These are phyloP conservation scores for Corrigiola litoralis DNA, from an alignment of 179 eudicot species.

Conservation along the genomic window DNA sequence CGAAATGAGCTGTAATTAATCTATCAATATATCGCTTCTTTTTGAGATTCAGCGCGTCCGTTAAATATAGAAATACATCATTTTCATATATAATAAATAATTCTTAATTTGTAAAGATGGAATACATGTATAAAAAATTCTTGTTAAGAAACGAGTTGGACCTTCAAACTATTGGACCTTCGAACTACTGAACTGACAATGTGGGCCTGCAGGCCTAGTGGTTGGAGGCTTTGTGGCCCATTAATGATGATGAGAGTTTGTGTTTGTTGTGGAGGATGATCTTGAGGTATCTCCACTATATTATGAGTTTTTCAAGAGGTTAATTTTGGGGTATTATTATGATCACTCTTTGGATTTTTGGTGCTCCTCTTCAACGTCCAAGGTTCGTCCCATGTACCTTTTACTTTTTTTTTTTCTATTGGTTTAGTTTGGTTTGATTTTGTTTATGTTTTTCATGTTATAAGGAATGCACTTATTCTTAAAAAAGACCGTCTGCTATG, in stretches of 20 bases:
- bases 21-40: too few species aligned
- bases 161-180: too few species aligned
- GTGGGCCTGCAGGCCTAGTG: constrained; percentile 95
- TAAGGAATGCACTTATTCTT: too few species aligned
- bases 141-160: too few species aligned
- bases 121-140: too few species aligned
- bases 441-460: too few species aligned
- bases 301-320: constrained; percentile 55
- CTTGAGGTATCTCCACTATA: constrained; percentile 76
- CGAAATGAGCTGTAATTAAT: too few species aligned
- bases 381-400: constrained; percentile 95
- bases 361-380: constrained; percentile 90
- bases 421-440: background rate
- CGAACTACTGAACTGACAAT: constrained; percentile 69
- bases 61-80: too few species aligned
- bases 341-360: constrained; percentile 53
- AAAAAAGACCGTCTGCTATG: too few species aligned
- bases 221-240: constrained; percentile 99
- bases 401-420: background rate
- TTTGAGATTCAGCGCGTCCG: too few species aligned
- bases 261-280: constrained; percentile 95
- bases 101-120: too few species aligned
- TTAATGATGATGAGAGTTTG: constrained; percentile 77
- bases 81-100: too few species aligned
- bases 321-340: constrained; percentile 62